Conservation (phyloP, 192 early-diverging fungal genomes). For the Coemansia sp. region DNA sequence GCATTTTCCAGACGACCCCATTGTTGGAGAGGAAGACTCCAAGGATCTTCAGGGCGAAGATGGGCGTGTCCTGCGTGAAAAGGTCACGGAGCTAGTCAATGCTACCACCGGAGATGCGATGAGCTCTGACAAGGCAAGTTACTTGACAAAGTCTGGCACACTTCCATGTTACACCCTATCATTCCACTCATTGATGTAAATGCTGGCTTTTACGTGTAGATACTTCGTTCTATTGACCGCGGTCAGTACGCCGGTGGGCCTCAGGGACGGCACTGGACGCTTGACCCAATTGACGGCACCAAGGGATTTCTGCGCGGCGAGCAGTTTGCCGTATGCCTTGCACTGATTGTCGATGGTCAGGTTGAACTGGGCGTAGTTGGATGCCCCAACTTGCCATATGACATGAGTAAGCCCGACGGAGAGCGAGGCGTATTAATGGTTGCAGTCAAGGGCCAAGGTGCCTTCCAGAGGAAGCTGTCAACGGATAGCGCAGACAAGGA, state of each 20-base stretch:
- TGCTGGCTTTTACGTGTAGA: constrained; percentile 54
- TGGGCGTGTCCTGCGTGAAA: constrained; percentile 63
- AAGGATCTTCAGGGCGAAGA: constrained; percentile 77
- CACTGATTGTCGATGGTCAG: constrained; percentile 83
- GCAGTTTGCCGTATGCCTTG: constrained; percentile 96
- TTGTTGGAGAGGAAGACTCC: constrained; percentile 96
- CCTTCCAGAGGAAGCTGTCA: constrained; percentile 68
- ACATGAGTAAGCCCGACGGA: constrained; percentile 59
- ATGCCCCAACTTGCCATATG: constrained; percentile 74
- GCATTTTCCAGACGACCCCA: constrained; percentile 83
- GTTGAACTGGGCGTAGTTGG: constrained; percentile 92
- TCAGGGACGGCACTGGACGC: constrained; percentile 77
- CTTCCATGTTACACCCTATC: not conserved
- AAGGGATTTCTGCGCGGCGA: constrained; percentile 97
- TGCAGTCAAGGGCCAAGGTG: constrained; percentile 85
- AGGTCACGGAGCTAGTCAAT: constrained; percentile 84
- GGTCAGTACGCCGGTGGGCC: constrained; percentile 81
- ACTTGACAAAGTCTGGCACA: too few species aligned
- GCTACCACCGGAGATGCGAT: constrained; percentile 58
- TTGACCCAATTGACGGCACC: constrained; percentile 95
- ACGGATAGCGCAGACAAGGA: constrained; percentile 39
- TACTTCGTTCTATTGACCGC: constrained; percentile 86
- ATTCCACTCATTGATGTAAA: not conserved
- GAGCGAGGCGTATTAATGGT: constrained; percentile 82
- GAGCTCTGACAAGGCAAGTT: constrained; percentile 61